phyloP scores from a whole-genome alignment of 257 asterid species.

The Solanum dulcamara region DNA sequence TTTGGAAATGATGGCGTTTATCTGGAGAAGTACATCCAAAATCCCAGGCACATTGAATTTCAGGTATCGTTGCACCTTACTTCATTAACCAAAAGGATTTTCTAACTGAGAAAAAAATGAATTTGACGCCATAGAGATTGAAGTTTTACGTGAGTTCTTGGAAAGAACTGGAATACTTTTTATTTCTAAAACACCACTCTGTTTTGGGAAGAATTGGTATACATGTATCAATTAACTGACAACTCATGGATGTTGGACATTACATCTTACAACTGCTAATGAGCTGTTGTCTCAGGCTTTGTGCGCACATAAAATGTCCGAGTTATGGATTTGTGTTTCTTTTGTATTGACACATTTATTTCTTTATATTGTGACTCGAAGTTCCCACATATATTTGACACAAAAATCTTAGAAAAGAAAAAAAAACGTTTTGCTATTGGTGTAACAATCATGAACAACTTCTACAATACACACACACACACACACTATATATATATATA shows the following conservation, averaged over 20 bases:
- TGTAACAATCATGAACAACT: neutral
- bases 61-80: conserved; percentile 16
- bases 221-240: neutral
- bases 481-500: neutral
- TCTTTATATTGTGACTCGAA: neutral
- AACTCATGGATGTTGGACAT: neutral
- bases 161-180: neutral
- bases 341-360: neutral
- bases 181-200: neutral
- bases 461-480: neutral
- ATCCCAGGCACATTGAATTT: conserved; percentile 93
- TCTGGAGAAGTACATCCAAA: conserved; percentile 86
- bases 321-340: neutral
- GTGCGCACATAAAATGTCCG: neutral
- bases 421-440: neutral
- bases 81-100: neutral
- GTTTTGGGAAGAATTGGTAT: neutral
- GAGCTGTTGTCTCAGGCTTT: neutral
- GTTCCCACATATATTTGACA: neutral
- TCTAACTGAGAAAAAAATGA: no score
- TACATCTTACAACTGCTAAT: neutral
- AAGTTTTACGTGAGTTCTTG: neutral
- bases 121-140: neutral
- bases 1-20: conserved; percentile 98
- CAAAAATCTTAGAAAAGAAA: neutral